Evolutionary conservation across 176 grass and related monocot genomes (phyloP).

Genomic region (Ananas comosus): DNA sequence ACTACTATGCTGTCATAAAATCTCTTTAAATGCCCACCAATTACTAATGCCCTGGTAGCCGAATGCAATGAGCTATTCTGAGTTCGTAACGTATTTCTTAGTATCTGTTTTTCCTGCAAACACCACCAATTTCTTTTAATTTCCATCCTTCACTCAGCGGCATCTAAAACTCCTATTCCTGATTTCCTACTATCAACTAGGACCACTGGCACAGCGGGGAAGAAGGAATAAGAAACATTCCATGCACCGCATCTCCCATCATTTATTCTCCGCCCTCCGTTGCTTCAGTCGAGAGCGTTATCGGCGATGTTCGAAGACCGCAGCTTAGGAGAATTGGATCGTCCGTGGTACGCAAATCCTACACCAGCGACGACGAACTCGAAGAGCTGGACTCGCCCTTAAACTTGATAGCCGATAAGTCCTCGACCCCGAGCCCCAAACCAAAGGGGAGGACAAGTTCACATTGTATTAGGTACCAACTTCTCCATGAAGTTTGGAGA

Average conservation of each 20-base stretch:
- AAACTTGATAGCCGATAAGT: constrained; percentile 41
- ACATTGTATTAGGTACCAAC: not conserved
- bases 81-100: too few species aligned
- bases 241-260: constrained; percentile 40
- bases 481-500: not conserved
- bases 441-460: not conserved
- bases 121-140: not conserved
- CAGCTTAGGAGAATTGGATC: constrained; percentile 27
- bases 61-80: too few species aligned
- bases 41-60: too few species aligned
- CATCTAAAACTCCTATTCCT: not conserved
- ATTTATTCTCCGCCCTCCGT: constrained; percentile 35
- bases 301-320: constrained; percentile 22
- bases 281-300: constrained; percentile 34
- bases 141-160: not conserved
- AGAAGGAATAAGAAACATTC: constrained; percentile 41
- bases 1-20: too few species aligned
- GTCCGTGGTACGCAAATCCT: constrained; percentile 50
- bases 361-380: constrained; percentile 78
- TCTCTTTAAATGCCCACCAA: too few species aligned
- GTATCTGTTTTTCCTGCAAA: not conserved
- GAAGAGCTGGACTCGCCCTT: constrained; percentile 53
- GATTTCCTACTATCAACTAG: constrained; percentile 8
- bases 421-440: not conserved
- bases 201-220: constrained; percentile 27